Percentiles rank a stretch among this genome's conserved stretches.
Evolutionary conservation across 73 alveolate species (phyloP).

Genomic region (Durusdinium trenchii): DNA sequence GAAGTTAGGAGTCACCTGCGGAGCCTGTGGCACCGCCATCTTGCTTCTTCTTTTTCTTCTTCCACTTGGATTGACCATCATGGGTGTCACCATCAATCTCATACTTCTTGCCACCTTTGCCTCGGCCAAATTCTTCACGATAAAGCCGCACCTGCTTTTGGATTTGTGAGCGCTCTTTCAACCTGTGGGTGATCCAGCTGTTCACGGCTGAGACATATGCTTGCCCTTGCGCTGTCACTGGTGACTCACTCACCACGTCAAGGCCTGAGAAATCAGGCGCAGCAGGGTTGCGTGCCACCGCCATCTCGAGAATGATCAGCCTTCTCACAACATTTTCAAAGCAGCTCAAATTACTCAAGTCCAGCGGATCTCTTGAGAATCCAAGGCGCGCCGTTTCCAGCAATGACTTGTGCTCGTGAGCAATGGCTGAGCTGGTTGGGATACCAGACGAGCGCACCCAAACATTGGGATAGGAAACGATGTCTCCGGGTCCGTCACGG

Average conservation of each 20-base stretch:
- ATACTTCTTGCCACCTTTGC: not conserved
- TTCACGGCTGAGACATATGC: not conserved
- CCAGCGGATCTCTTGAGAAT: not conserved
- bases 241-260: not conserved
- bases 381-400: not conserved
- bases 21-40: not conserved
- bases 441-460: conserved; percentile 43
- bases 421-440: not conserved
- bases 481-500: conserved; percentile 18
- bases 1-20: too few species aligned
- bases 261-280: conserved; percentile 18
- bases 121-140: not conserved
- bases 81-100: not conserved
- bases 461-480: not conserved
- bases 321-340: not conserved
- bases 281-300: not conserved
- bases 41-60: not conserved
- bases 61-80: too few species aligned
- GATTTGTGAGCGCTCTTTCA: not conserved
- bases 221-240: not conserved
- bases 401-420: conserved; percentile 25
- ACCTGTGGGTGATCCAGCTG: not conserved
- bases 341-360: not conserved
- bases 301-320: not conserved
- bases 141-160: not conserved